Percentiles rank a stretch among this genome's conserved stretches.
phyloP scores from a whole-genome alignment of 2,329 filamentous ascomycete species.

The Fusarium sterilihyphosum region DNA sequence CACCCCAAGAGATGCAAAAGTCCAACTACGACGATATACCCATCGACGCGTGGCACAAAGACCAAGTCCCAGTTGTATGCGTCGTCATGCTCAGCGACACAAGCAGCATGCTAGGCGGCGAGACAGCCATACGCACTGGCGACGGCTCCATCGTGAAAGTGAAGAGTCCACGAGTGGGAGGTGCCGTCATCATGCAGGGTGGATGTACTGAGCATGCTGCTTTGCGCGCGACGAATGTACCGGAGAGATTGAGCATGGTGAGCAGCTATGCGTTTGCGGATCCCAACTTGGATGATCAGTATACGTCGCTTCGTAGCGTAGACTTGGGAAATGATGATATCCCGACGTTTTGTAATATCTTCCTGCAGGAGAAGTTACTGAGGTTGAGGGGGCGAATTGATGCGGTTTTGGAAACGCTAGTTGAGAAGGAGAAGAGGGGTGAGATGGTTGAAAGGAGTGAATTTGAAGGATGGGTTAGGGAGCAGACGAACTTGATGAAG shows the following conservation, averaged over 20 bases:
- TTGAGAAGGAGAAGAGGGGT: background rate
- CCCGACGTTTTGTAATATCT: background rate
- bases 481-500: background rate
- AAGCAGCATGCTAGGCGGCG: slow-evolving; percentile 23
- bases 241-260: background rate
- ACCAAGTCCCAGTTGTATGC: slow-evolving; percentile 17
- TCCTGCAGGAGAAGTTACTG: background rate
- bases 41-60: slow-evolving; percentile 26
- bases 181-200: background rate
- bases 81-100: slow-evolving; percentile 32
- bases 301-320: background rate
- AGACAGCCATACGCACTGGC: slow-evolving; percentile 15
- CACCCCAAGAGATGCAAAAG: background rate
- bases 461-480: background rate
- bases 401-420: background rate
- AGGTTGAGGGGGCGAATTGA: background rate
- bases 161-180: background rate
- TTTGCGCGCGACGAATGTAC: background rate
- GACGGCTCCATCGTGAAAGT: background rate
- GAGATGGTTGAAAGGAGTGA: background rate
- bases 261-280: background rate
- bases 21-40: background rate
- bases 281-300: background rate
- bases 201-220: slow-evolving; percentile 1
- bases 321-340: background rate